These are phyloP conservation scores for Pichia gijzeniarum DNA, from an alignment of 805 yeast genomes.

Conservation along the genomic window DNA sequence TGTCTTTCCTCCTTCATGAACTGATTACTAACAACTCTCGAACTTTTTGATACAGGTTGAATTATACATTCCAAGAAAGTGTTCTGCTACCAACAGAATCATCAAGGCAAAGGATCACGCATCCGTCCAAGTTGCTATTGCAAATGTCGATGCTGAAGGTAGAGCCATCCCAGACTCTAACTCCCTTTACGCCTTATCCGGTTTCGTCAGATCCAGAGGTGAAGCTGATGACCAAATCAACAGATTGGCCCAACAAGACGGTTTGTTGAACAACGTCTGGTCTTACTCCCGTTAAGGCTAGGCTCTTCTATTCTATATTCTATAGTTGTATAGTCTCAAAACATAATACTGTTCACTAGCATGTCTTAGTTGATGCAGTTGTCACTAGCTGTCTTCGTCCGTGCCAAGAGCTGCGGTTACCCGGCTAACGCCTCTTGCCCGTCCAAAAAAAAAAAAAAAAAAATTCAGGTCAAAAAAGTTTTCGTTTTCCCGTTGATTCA, in stretches of 20 bases:
- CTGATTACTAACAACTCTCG: no score
- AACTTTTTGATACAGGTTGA: slow-evolving; percentile 66
- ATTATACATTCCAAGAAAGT: slow-evolving; percentile 99
- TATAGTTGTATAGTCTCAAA: not conserved
- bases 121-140: slow-evolving; percentile 96
- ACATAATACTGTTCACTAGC: not conserved
- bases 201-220: slow-evolving; percentile 98
- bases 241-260: slow-evolving; percentile 99
- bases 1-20: no score
- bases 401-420: no score
- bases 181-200: slow-evolving; percentile 95
- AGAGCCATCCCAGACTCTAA: slow-evolving; percentile 84
- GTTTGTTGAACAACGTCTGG: slow-evolving; percentile 95
- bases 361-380: no score
- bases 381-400: no score
- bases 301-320: not conserved
- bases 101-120: slow-evolving; percentile 99
- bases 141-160: slow-evolving; percentile 96
- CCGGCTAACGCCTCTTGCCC: no score
- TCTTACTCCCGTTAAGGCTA: slow-evolving; percentile 80
- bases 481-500: no score
- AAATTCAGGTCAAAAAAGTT: no score
- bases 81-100: slow-evolving; percentile 99
- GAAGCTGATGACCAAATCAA: slow-evolving; percentile 98
- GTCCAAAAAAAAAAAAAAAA: no score